phyloP scores from a whole-genome alignment of 805 yeast genomes.

The Yarrowia yakushimensis region DNA sequence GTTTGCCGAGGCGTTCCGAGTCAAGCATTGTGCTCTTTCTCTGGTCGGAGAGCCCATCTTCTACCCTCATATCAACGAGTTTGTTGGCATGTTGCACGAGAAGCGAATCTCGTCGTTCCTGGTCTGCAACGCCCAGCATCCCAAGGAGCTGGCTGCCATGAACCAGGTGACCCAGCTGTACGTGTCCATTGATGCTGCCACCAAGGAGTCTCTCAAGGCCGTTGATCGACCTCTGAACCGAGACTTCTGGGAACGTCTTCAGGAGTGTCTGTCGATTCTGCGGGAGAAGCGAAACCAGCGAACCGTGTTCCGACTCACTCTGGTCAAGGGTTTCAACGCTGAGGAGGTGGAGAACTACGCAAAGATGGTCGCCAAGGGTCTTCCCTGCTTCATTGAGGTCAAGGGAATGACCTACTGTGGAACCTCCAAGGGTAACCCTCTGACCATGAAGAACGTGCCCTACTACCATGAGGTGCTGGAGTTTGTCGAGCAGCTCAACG shows the following conservation, averaged over 20 bases:
- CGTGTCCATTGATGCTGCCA: constrained; percentile 93
- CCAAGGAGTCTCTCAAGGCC: constrained; percentile 69
- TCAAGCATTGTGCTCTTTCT: constrained; percentile 87
- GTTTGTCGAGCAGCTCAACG: constrained; percentile 63
- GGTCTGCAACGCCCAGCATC: constrained; percentile 96
- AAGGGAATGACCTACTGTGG: constrained; percentile 97
- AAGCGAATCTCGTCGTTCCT: constrained; percentile 78
- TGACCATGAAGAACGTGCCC: constrained; percentile 94
- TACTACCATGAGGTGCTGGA: constrained; percentile 83
- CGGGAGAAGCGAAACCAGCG: constrained; percentile 77
- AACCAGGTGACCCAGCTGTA: constrained; percentile 83
- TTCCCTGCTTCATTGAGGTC: constrained; percentile 84
- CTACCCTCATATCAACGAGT: constrained; percentile 85
- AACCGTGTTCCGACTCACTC: constrained; percentile 84
- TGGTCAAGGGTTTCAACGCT: constrained; percentile 91
- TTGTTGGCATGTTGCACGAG: constrained; percentile 74
- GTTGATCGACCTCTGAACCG: constrained; percentile 86
- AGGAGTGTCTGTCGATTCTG: constrained; percentile 74
- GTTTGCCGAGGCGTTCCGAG: constrained; percentile 85
- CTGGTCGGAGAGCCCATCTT: constrained; percentile 94
- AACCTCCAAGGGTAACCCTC: constrained; percentile 81
- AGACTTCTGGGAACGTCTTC: constrained; percentile 89
- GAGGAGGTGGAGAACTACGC: constrained; percentile 77
- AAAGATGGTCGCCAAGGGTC: constrained; percentile 74
- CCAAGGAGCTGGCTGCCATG: constrained; percentile 68